Percentiles rank a stretch among this genome's conserved stretches.
These are phyloP conservation scores for Colletotrichum limetticola DNA, from an alignment of 2,329 filamentous ascomycete genomes.

Conservation along the genomic window DNA sequence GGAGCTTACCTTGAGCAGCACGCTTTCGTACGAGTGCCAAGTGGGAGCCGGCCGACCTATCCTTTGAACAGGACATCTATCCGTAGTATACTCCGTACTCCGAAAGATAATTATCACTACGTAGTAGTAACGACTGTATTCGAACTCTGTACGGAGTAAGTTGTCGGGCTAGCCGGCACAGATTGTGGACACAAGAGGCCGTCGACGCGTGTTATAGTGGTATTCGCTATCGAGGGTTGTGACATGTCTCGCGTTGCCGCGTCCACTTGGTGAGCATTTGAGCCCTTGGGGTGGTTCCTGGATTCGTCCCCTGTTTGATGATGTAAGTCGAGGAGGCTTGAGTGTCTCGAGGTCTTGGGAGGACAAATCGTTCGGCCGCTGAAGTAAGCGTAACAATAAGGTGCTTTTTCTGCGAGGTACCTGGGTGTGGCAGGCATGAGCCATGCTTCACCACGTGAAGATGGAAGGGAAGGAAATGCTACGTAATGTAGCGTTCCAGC, in stretches of 20 bases:
- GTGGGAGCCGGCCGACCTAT: background rate
- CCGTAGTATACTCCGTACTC: background rate
- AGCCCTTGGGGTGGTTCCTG: background rate
- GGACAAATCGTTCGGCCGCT: constrained; percentile 2
- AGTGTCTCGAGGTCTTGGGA: background rate
- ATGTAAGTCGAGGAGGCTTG: constrained; percentile 16
- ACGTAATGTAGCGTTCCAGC: background rate
- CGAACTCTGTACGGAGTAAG: no score
- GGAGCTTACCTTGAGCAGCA: background rate
- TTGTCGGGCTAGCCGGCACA: background rate
- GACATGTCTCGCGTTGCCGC: constrained; percentile 5
- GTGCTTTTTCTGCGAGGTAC: background rate
- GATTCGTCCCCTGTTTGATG: constrained; percentile 9
- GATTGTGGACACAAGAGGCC: no score
- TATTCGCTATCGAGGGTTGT: background rate
- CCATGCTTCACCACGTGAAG: constrained; percentile 11
- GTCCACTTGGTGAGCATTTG: background rate
- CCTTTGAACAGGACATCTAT: background rate
- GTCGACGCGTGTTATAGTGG: background rate
- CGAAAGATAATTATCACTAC: background rate
- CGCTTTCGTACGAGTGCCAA: background rate
- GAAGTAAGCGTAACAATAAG: constrained; percentile 9
- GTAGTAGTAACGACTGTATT: no score
- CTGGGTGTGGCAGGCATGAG: constrained; percentile 3
- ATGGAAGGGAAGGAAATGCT: background rate